Evolutionary conservation across 768 basidiomycete species (phyloP), one percentile per base, ranked within the genome.

Genomic region (Termitomyces sp.): DNA sequence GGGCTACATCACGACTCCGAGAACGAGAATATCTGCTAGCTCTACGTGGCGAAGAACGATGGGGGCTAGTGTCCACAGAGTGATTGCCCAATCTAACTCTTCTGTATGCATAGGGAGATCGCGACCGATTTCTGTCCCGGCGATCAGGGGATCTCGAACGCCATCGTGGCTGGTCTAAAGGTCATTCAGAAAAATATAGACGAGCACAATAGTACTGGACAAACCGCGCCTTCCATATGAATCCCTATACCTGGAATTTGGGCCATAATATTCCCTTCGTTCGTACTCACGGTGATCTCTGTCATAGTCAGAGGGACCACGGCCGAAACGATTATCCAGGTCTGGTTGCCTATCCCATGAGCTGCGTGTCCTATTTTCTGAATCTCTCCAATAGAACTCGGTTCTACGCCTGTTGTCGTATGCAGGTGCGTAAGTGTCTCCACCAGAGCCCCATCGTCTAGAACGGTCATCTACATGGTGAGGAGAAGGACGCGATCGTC

Each of bases 391-490:
- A 52, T 62, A 61, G 44, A 61, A 51, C 16, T 64, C 61, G 22
- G 34, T 32, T 20, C 68, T 68, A 42, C 72, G 63, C 51, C 70
- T 64, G 24, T 59, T 51, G 31, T 71, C 69, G 50, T 66, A 68
- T 18, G 56, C 47, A 16, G 67, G 61, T 14, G 70, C 65, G 59
- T 74, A 76, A 3, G 74, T 69, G 56, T 75, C 72, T 42, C 47
- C 46, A 50, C 54, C 61, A 55, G 62, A 46, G 39, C 63, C 13
- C 64, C 62, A 46, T 57, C 53, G 56, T 29, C 62, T 61, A 46
- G 60, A 60, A 52, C 4, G 36, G 52, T 32, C 60, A 29, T 53
- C 53, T 2, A 31, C 26, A 42, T 52, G 63, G 37, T 59, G 53
- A 26, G 44, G 53, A 8, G 67, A 66, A 32, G 66, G 60, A 27